These are phyloP conservation scores for Blakeslea trispora DNA, from an alignment of 371 early-diverging fungal genomes.

Conservation along the genomic window DNA sequence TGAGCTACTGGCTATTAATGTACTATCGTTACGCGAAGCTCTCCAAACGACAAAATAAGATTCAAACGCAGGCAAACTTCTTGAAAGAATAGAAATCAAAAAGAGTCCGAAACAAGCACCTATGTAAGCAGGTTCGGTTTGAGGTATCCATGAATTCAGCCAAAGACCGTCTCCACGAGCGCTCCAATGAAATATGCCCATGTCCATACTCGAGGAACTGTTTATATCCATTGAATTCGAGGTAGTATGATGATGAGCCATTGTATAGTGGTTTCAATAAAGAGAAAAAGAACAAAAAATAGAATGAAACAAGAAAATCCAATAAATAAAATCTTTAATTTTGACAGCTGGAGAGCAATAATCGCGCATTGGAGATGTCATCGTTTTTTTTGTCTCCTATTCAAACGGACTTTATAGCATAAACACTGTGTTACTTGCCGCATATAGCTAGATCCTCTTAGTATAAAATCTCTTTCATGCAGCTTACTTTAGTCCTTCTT, in stretches of 20 bases:
- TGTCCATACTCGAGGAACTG: constrained; percentile 24
- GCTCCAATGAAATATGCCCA: constrained; percentile 54
- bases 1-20: constrained; percentile 3
- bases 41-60: constrained; percentile 50
- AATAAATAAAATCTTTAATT: neutral
- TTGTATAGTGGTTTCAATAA: neutral
- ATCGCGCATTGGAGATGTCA: constrained; percentile 30
- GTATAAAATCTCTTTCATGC: too few relatives aligned
- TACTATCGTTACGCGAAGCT: constrained; percentile 31
- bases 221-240: neutral
- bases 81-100: constrained; percentile 49
- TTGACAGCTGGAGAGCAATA: constrained; percentile 30
- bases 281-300: neutral
- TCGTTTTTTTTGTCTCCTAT: too few relatives aligned
- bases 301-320: neutral
- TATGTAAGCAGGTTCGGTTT: constrained; percentile 55
- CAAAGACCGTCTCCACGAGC: constrained; percentile 41
- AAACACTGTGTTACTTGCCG: too few relatives aligned
- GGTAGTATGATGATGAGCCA: constrained; percentile 5
- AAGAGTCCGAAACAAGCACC: constrained; percentile 61
- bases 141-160: constrained; percentile 45
- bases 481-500: too few relatives aligned
- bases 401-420: too few relatives aligned
- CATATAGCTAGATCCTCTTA: too few relatives aligned
- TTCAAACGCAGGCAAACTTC: constrained; percentile 54